Conservation (phyloP, 257 asterid species). For the Penstemon newberryi region DNA sequence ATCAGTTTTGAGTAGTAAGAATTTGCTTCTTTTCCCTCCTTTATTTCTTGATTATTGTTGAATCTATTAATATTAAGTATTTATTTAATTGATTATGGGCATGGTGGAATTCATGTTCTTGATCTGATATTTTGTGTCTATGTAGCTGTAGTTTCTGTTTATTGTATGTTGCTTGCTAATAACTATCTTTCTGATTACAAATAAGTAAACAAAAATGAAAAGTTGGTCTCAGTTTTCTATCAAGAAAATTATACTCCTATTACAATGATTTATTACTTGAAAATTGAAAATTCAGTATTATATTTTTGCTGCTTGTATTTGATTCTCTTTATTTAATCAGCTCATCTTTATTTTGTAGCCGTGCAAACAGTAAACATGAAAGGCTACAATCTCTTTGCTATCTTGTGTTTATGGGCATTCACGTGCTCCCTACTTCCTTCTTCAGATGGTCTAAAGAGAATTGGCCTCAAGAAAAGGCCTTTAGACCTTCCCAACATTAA, state of each 20-base stretch:
- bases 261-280: too few relatives aligned
- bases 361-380: constrained; percentile 65
- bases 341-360: neutral
- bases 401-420: constrained; percentile 51
- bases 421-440: constrained; percentile 53
- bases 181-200: too few relatives aligned
- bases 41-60: neutral
- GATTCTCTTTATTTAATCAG: neutral
- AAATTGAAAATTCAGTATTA: neutral
- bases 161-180: neutral
- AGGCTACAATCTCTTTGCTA: constrained; percentile 36
- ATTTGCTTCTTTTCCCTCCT: neutral
- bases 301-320: neutral
- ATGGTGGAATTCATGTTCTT: neutral
- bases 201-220: too few relatives aligned
- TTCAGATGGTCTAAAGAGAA: constrained; percentile 58
- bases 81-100: neutral
- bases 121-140: neutral
- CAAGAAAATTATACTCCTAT: neutral
- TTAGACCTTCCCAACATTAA: constrained; percentile 48
- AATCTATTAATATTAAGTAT: neutral
- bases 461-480: constrained; percentile 66
- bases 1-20: neutral
- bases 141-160: neutral
- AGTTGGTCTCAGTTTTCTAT: neutral